phyloP scores from a whole-genome alignment of 495 filamentous ascomycete genomes.

The Podospora comata region DNA sequence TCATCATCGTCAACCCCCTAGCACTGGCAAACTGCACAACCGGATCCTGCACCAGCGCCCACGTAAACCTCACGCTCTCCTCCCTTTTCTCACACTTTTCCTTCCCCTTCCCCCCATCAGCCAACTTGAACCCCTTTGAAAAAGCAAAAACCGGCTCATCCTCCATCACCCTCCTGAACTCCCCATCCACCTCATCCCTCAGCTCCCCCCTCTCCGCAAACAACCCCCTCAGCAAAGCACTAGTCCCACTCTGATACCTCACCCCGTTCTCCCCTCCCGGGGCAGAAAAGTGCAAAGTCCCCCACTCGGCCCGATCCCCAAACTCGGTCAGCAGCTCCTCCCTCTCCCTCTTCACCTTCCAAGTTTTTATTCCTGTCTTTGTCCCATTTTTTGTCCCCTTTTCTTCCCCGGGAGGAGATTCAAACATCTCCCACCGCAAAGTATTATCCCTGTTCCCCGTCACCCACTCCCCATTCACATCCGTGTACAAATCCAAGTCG shows the following conservation, averaged over 20 bases:
- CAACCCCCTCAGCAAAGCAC: slow-evolving; percentile 60
- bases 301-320: slow-evolving; percentile 83
- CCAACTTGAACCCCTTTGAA: slow-evolving; percentile 67
- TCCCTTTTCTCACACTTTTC: slow-evolving; percentile 21
- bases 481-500: slow-evolving; percentile 79
- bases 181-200: slow-evolving; percentile 52
- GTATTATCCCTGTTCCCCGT: slow-evolving; percentile 66
- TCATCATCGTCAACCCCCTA: slow-evolving; percentile 76
- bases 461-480: slow-evolving; percentile 87
- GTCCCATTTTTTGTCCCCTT: slow-evolving; percentile 13
- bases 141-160: slow-evolving; percentile 91
- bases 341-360: slow-evolving; percentile 58
- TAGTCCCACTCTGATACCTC: slow-evolving; percentile 66
- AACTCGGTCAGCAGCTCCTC: slow-evolving; percentile 74
- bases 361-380: slow-evolving; percentile 45
- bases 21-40: slow-evolving; percentile 84
- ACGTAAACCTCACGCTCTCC: slow-evolving; percentile 71
- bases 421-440: slow-evolving; percentile 63
- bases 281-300: slow-evolving; percentile 71
- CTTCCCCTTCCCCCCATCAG: slow-evolving; percentile 27
- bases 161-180: slow-evolving; percentile 71
- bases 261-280: slow-evolving; percentile 52
- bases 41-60: slow-evolving; percentile 78
- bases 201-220: slow-evolving; percentile 72
- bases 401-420: neutral